A percentile compares a stretch with the other conserved stretches of the same genome.
These are phyloP conservation scores for Sextonia rubra DNA, from an alignment of 164 flowering plant genomes.

Conservation along the genomic window DNA sequence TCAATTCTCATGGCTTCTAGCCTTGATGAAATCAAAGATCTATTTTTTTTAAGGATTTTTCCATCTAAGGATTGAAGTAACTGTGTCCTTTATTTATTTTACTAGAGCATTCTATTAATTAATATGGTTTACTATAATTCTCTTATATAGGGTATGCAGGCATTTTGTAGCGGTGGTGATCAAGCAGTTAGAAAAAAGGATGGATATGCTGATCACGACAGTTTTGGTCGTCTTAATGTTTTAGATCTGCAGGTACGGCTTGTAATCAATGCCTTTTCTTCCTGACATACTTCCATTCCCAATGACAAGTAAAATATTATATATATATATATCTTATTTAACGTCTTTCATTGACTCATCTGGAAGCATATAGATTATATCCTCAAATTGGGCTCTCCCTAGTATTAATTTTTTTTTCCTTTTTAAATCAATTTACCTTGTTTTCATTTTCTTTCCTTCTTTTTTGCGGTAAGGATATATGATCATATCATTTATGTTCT, in stretches of 20 bases:
- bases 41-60: too few relatives aligned
- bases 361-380: not conserved
- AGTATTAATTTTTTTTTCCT: not conserved
- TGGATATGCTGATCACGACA: slow-evolving; percentile 74
- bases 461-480: not conserved
- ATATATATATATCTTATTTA: too few relatives aligned
- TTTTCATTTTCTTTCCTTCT: not conserved
- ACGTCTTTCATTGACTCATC: not conserved
- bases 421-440: not conserved
- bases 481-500: not conserved
- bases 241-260: slow-evolving; percentile 78
- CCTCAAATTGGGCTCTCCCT: not conserved
- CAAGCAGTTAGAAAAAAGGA: slow-evolving; percentile 67
- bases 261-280: not conserved
- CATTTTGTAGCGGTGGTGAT: slow-evolving; percentile 98
- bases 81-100: not conserved
- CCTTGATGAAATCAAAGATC: too few relatives aligned
- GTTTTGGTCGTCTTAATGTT: slow-evolving; percentile 86
- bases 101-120: not conserved
- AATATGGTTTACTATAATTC: not conserved
- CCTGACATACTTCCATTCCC: not conserved
- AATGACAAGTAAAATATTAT: not conserved
- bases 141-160: slow-evolving; percentile 65
- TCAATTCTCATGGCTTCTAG: too few relatives aligned
- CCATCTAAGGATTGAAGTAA: not conserved